Base-by-base conservation (phyloP, 148 eudicot species). In the Amaranthus palmeri region DNA sequence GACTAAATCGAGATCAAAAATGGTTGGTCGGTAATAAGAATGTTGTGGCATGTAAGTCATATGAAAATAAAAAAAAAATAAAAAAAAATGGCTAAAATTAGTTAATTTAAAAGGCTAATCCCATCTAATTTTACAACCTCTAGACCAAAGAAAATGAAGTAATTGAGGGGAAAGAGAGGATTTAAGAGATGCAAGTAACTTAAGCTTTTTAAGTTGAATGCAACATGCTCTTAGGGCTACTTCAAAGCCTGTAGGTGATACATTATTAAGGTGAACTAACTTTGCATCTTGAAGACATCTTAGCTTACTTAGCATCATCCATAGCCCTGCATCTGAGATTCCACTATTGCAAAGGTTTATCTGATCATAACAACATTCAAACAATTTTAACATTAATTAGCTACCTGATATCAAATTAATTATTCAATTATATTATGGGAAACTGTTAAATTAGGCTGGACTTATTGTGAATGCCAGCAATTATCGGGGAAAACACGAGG, bases 101-200 rank as follows among this genome's bases (percentile, higher is more conserved):
- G 36, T 25, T 25, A 25, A 53, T 2, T 25, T 61, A 61, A 10
- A 36, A 25, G 45, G n/a, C 58, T 84, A 88, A 76, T 88, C 93
- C 97, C 90, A 91, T 79, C 92, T 83, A 58, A 91, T 77, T 81
- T 76, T 88, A 78, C 97, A 91, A 43, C 93, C 97, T 61, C 83
- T 81, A 5, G 83, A 78, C 72, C 78, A 76, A 49, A 91, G 77
- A 72, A 80, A 62, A 55, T 72, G 65, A 17, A 91, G 81, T 49
- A 89, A 49, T 68, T 84, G 84, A 0, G 58, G 67, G 40, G 97
- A 85, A 57, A 91, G 85, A 58, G 71, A 60, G 56, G 68, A 69
- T 64, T 85, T 78, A 46, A 87, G 75, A 44, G 76, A 71, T 68
- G 81, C 61, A n/a, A 62, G 81, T 70, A 91, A 51, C 76, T 91